Conservation (phyloP, 371 early-diverging fungal species). For the Neoconidiobolus thromboides region DNA sequence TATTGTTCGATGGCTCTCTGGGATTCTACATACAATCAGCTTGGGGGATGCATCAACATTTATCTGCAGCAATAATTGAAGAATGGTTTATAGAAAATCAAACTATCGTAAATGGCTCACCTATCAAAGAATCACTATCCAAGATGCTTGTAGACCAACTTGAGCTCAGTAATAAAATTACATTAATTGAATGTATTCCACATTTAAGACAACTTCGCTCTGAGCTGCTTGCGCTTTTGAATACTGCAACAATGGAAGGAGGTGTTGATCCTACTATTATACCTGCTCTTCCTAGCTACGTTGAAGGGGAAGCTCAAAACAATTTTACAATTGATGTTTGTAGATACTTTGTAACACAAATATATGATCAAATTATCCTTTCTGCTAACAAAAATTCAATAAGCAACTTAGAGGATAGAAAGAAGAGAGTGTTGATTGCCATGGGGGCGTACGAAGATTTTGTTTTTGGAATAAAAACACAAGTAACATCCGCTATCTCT, state of each 20-base stretch:
- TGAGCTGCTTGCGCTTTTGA: conserved; percentile 50
- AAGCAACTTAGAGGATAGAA: conserved; percentile 31
- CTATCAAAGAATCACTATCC: conserved; percentile 21
- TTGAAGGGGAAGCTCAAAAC: conserved; percentile 22
- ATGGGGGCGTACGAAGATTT: conserved; percentile 39
- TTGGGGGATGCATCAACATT: conserved; percentile 63
- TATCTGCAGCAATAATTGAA: conserved; percentile 60
- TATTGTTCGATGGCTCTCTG: conserved; percentile 7
- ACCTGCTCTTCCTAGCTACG: conserved; percentile 36
- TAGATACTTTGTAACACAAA: conserved; percentile 23
- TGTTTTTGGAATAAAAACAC: conserved; percentile 22
- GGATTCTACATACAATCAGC: conserved; percentile 28
- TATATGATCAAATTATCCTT: conserved; percentile 21
- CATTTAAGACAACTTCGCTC: conserved; percentile 46
- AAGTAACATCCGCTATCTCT: conserved; percentile 56
- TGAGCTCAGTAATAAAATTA: neutral
- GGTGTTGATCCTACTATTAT: conserved; percentile 21
- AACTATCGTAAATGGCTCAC: conserved; percentile 19
- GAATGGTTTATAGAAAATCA: conserved; percentile 50
- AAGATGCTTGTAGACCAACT: conserved; percentile 22
- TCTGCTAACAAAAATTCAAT: conserved; percentile 16
- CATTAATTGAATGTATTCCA: conserved; percentile 40
- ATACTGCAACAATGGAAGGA: conserved; percentile 32
- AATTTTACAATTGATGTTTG: conserved; percentile 47
- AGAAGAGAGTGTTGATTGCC: conserved; percentile 35